A percentile compares a stretch with the other conserved stretches of the same genome.
phyloP scores from a whole-genome alignment of 2,329 filamentous ascomycete species.

The Furcasterigmium furcatum region DNA sequence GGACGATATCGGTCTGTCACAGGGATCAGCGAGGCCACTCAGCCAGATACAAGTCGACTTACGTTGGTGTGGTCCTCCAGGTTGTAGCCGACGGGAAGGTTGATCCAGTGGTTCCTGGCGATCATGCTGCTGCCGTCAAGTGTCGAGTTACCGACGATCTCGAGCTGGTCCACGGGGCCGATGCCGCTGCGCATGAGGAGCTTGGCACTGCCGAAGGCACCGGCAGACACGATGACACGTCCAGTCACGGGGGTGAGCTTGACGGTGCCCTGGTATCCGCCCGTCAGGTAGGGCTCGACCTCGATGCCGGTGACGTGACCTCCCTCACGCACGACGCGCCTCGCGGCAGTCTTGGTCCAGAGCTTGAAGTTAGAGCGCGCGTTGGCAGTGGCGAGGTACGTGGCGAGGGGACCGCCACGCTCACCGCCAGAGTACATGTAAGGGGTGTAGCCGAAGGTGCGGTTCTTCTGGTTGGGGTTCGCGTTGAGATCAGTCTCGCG shows the following conservation, averaged over 20 bases:
- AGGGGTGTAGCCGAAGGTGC: constrained; percentile 59
- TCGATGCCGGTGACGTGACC: constrained; percentile 65
- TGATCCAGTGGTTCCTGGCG: constrained; percentile 48
- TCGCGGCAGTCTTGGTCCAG: constrained; percentile 64
- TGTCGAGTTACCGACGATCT: constrained; percentile 43
- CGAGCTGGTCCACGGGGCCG: constrained; percentile 58
- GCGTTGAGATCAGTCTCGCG: constrained; percentile 57
- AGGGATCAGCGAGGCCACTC: neutral
- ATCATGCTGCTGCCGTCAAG: constrained; percentile 49
- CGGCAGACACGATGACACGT: constrained; percentile 65
- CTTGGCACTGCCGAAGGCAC: constrained; percentile 67
- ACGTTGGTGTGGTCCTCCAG: constrained; percentile 53
- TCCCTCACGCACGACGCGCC: constrained; percentile 61
- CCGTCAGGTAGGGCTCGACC: constrained; percentile 50
- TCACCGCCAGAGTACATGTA: constrained; percentile 68
- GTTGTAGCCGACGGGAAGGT: constrained; percentile 56
- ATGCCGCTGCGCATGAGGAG: constrained; percentile 67
- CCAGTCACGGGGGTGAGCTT: constrained; percentile 57
- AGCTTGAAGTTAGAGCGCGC: constrained; percentile 63
- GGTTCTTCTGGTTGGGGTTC: constrained; percentile 61
- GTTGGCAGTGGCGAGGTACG: constrained; percentile 63
- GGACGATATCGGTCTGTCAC: constrained; percentile 39
- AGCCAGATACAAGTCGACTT: constrained; percentile 1
- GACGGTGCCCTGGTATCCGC: constrained; percentile 56
- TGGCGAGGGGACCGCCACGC: constrained; percentile 66